These are phyloP conservation scores for Lasiodiplodia sp. DNA, from an alignment of 2,329 filamentous ascomycete genomes.

Conservation along the genomic window DNA sequence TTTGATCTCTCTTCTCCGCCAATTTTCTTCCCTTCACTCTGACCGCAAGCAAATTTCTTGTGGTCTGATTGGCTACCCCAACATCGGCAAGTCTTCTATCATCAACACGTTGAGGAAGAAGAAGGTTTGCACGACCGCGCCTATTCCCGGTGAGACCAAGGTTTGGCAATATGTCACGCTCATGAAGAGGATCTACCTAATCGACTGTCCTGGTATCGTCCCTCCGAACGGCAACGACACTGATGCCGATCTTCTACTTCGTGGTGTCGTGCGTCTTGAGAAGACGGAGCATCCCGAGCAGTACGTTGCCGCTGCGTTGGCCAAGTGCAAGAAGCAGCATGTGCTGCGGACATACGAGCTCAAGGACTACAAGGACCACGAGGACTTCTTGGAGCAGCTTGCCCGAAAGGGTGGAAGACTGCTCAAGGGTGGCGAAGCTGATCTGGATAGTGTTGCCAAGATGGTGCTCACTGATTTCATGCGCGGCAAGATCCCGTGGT, in stretches of 20 bases:
- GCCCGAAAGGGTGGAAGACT: constrained; percentile 87
- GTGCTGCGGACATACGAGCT: constrained; percentile 93
- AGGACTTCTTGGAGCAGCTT: constrained; percentile 85
- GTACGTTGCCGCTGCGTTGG: constrained; percentile 85
- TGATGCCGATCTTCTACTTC: constrained; percentile 84
- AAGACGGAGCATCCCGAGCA: constrained; percentile 97
- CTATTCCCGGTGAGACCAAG: constrained; percentile 95
- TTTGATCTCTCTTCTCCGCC: constrained; percentile 86
- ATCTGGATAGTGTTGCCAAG: constrained; percentile 93
- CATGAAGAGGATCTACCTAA: constrained; percentile 93
- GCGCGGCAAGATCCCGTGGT: constrained; percentile 96
- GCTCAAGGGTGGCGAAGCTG: constrained; percentile 90
- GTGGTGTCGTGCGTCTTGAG: constrained; percentile 92
- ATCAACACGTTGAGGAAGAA: constrained; percentile 97
- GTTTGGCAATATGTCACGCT: constrained; percentile 98
- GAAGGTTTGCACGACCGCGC: constrained; percentile 91
- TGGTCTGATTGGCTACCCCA: constrained; percentile 88
- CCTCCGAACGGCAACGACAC: constrained; percentile 86
- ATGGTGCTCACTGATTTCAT: constrained; percentile 98
- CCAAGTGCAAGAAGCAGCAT: constrained; percentile 82
- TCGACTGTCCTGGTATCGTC: constrained; percentile 96
- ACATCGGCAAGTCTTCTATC: constrained; percentile 94
- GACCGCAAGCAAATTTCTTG: constrained; percentile 95
- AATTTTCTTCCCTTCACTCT: constrained; percentile 89
- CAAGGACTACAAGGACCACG: constrained; percentile 73